Evolutionary conservation across 2,329 filamentous ascomycete genomes (phyloP).

Genomic region (Fusarium fujikuroi): DNA sequence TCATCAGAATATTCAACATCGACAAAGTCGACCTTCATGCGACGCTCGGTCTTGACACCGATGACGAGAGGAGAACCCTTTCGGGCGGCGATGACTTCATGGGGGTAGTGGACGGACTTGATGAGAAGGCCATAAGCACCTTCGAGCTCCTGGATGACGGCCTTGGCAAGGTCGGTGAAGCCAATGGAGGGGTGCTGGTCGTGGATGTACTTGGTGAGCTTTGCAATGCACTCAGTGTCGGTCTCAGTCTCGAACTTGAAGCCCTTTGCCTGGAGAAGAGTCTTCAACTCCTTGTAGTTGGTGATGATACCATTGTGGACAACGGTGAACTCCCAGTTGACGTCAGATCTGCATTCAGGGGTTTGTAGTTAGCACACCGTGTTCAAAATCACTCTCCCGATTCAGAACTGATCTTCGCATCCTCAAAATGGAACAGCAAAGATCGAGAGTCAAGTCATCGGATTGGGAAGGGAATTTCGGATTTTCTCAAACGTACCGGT

Average conservation of each 20-base stretch:
- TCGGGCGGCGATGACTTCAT: conserved; percentile 96
- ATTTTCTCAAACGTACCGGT: conserved; percentile 74
- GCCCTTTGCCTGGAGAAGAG: conserved; percentile 90
- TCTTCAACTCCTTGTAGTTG: conserved; percentile 99
- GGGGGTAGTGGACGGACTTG: conserved; percentile 98
- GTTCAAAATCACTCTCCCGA: conserved; percentile 1
- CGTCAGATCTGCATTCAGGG: conserved; percentile 76
- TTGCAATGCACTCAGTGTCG: conserved; percentile 98
- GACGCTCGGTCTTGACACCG: conserved; percentile 94
- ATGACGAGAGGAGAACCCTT: conserved; percentile 98
- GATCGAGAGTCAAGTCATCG: not conserved
- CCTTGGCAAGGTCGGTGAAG: conserved; percentile 96
- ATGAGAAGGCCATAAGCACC: conserved; percentile 96
- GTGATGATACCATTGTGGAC: conserved; percentile 99
- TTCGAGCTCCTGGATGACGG: conserved; percentile 97
- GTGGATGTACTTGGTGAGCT: conserved; percentile 98
- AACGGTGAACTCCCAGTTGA: conserved; percentile 94
- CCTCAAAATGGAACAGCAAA: not conserved
- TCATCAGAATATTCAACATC: conserved; percentile 98
- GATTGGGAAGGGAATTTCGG: not conserved
- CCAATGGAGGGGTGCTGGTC: conserved; percentile 93
- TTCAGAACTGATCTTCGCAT: conserved; percentile 12
- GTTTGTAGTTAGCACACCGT: conserved; percentile 36
- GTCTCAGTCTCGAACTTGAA: conserved; percentile 99
- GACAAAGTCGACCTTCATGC: conserved; percentile 99